Conservation (phyloP, 1,139 yeast species). For the Candida sanyaensis region DNA sequence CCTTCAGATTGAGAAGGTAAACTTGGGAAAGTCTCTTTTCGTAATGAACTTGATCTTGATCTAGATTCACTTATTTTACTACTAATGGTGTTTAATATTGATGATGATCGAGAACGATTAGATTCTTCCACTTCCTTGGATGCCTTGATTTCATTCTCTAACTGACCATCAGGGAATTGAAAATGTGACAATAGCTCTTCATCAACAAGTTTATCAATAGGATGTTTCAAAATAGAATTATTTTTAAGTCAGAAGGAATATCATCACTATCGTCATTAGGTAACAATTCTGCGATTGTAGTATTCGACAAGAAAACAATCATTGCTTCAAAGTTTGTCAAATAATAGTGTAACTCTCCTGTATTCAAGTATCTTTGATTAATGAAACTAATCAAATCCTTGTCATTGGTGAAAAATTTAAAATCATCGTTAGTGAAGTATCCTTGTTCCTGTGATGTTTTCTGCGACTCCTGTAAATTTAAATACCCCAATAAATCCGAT, state of each 20-base stretch:
- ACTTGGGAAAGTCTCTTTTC: constrained; percentile 32
- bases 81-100: constrained; percentile 39
- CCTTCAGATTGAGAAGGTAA: constrained; percentile 18
- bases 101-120: constrained; percentile 39
- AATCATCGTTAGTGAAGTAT: constrained; percentile 9
- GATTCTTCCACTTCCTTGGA: constrained; percentile 17
- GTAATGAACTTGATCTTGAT: constrained; percentile 35
- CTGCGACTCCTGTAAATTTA: constrained; percentile 15
- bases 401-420: constrained; percentile 32
- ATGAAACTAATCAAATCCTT: constrained; percentile 31
- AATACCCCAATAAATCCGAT: constrained; percentile 29
- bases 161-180: constrained; percentile 32
- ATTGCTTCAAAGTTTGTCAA: constrained; percentile 49
- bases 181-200: constrained; percentile 30
- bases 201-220: constrained; percentile 32
- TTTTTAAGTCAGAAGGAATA: constrained; percentile 14
- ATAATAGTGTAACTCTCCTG: constrained; percentile 42
- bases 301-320: constrained; percentile 38
- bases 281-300: constrained; percentile 34
- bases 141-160: constrained; percentile 20
- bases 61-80: constrained; percentile 32
- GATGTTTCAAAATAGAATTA: constrained; percentile 20
- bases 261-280: constrained; percentile 9
- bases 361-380: constrained; percentile 31
- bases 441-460: constrained; percentile 12